These are phyloP conservation scores for Cladosporium sp. DNA, from an alignment of 2,329 filamentous ascomycete species.

Conservation along the genomic window DNA sequence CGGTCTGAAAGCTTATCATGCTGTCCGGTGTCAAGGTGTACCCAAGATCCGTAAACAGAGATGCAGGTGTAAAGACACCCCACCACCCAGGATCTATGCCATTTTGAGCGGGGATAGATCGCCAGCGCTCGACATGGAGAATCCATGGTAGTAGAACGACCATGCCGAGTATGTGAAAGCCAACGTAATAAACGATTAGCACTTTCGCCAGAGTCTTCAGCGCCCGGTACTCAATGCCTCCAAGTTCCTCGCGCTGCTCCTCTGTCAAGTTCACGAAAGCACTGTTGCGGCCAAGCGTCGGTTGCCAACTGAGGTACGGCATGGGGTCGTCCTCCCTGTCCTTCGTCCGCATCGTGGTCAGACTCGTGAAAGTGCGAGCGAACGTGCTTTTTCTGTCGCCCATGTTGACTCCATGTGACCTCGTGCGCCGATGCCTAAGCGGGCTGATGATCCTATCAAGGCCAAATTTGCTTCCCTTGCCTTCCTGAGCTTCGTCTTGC, in stretches of 20 bases:
- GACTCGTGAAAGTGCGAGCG: slow-evolving; percentile 51
- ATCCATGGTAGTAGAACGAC: slow-evolving; percentile 78
- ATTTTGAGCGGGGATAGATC: slow-evolving; percentile 53
- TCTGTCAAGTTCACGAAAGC: slow-evolving; percentile 82
- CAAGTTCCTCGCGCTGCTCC: slow-evolving; percentile 88
- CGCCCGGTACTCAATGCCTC: slow-evolving; percentile 92
- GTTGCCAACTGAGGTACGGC: slow-evolving; percentile 91
- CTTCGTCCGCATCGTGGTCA: slow-evolving; percentile 44
- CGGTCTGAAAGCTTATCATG: slow-evolving; percentile 80
- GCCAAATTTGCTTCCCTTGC: slow-evolving; percentile 9
- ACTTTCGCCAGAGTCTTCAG: slow-evolving; percentile 79
- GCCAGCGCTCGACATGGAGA: slow-evolving; percentile 55
- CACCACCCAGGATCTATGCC: slow-evolving; percentile 74
- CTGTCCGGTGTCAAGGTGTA: slow-evolving; percentile 89
- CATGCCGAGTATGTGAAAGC: slow-evolving; percentile 72
- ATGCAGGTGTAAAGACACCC: slow-evolving; percentile 80
- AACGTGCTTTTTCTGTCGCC: slow-evolving; percentile 19
- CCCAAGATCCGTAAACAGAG: slow-evolving; percentile 91
- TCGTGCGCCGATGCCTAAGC: slow-evolving; percentile 14
- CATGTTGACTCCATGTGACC: slow-evolving; percentile 10
- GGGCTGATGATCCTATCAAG: slow-evolving; percentile 11
- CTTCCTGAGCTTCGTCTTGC: slow-evolving; percentile 16
- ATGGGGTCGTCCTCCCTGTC: slow-evolving; percentile 52
- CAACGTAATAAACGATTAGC: slow-evolving; percentile 70
- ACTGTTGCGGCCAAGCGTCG: slow-evolving; percentile 88